phyloP scores from a whole-genome alignment of 768 basidiomycete genomes.

The Candolleomyces aberdarensis region DNA sequence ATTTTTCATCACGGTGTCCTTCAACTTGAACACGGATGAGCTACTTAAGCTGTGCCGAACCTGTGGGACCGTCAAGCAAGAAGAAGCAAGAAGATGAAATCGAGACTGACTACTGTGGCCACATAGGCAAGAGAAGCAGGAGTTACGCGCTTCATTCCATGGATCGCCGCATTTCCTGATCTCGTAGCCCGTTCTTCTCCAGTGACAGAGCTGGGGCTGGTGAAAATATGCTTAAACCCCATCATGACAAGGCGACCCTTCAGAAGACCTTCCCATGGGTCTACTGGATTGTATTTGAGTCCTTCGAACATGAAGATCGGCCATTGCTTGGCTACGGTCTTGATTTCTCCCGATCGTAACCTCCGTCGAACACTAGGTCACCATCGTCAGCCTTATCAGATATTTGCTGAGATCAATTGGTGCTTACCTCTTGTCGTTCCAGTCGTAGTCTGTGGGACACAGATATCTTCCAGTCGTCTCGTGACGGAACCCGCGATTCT shows the following conservation, averaged over 20 bases:
- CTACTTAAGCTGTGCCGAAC: no score
- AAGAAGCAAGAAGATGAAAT: no score
- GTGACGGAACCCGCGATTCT: constrained; percentile 11
- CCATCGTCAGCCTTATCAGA: neutral
- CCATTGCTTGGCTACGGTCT: neutral
- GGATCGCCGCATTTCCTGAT: neutral
- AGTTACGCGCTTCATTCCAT: no score
- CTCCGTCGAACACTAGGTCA: neutral
- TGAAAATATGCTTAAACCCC: constrained; percentile 1
- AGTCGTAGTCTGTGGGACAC: constrained; percentile 13
- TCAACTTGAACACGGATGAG: no score
- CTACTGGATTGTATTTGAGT: neutral
- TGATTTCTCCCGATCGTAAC: neutral
- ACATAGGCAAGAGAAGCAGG: no score
- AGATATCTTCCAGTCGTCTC: constrained; percentile 13
- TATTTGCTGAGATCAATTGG: neutral
- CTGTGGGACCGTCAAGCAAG: no score
- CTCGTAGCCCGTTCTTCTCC: neutral
- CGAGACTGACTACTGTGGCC: no score
- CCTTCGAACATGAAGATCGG: neutral
- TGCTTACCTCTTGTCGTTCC: constrained; percentile 14
- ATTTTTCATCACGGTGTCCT: no score
- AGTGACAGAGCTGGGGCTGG: neutral
- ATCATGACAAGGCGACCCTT: neutral
- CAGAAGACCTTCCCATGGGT: neutral